Evolutionary conservation across 768 basidiomycete species (phyloP).

Genomic region (Collybia nuda): DNA sequence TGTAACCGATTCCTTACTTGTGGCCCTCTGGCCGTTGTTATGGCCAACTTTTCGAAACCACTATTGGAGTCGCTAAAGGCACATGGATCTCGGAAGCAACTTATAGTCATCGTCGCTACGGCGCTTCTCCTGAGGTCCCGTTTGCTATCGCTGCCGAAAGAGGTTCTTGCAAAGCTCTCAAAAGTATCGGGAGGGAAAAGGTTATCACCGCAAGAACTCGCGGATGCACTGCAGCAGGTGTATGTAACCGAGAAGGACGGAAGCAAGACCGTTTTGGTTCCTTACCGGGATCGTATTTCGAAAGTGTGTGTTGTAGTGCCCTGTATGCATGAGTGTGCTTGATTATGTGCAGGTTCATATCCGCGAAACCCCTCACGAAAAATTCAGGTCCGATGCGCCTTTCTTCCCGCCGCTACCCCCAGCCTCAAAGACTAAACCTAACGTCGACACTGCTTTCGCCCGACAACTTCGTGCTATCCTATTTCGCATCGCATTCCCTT

Average conservation of each 20-base stretch:
- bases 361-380: slow-evolving; percentile 45
- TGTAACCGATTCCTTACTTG: too few species aligned
- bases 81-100: slow-evolving; percentile 19
- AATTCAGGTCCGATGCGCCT: slow-evolving; percentile 50
- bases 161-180: slow-evolving; percentile 25
- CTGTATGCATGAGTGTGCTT: neutral
- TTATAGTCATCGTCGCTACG: slow-evolving; percentile 42
- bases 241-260: slow-evolving; percentile 62
- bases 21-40: neutral
- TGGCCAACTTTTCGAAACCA: slow-evolving; percentile 17
- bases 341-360: slow-evolving; percentile 35
- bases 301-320: slow-evolving; percentile 41
- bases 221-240: slow-evolving; percentile 54
- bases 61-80: slow-evolving; percentile 8
- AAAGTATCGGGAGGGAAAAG: slow-evolving; percentile 23
- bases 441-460: slow-evolving; percentile 68
- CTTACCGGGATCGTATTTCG: slow-evolving; percentile 60
- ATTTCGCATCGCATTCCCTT: slow-evolving; percentile 67
- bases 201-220: slow-evolving; percentile 39
- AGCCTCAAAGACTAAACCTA: slow-evolving; percentile 48
- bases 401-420: slow-evolving; percentile 62
- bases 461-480: slow-evolving; percentile 74
- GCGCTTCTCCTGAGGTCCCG: slow-evolving; percentile 54
- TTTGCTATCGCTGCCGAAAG: slow-evolving; percentile 32
- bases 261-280: slow-evolving; percentile 64